Conservation (phyloP, 192 early-diverging fungal genomes). For the Mortierella claussenii region DNA sequence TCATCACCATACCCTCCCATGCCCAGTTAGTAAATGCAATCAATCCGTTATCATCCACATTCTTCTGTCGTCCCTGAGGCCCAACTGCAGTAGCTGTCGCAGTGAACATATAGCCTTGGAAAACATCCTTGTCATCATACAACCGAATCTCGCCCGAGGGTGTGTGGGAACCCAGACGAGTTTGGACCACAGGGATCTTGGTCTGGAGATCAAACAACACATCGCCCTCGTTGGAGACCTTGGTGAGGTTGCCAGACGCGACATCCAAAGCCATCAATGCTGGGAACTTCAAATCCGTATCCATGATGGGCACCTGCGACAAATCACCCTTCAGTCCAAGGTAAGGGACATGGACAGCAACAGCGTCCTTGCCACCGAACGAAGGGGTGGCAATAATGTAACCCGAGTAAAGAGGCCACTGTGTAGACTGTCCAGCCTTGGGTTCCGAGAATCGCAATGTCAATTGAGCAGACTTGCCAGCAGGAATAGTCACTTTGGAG, state of each 20-base stretch:
- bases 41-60: neutral
- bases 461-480: constrained; percentile 40
- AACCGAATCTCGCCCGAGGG: constrained; percentile 22
- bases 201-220: constrained; percentile 8
- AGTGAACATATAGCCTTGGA: constrained; percentile 16
- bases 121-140: constrained; percentile 2
- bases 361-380: neutral
- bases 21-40: neutral
- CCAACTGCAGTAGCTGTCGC: neutral
- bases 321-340: constrained; percentile 41
- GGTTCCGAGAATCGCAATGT: constrained; percentile 57
- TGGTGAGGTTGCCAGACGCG: constrained; percentile 1
- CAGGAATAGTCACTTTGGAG: constrained; percentile 31
- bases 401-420: constrained; percentile 38
- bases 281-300: constrained; percentile 23
- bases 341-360: constrained; percentile 41
- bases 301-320: constrained; percentile 39
- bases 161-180: constrained; percentile 28
- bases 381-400: constrained; percentile 36
- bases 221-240: neutral
- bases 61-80: constrained; percentile 2
- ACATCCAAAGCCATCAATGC: neutral
- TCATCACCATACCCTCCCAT: constrained; percentile 16
- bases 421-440: constrained; percentile 7
- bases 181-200: constrained; percentile 4